Evolutionary conservation across 2,329 filamentous ascomycete genomes (phyloP), one percentile per base, ranked within the genome.

Genomic region (Ustilaginoidea virens): DNA sequence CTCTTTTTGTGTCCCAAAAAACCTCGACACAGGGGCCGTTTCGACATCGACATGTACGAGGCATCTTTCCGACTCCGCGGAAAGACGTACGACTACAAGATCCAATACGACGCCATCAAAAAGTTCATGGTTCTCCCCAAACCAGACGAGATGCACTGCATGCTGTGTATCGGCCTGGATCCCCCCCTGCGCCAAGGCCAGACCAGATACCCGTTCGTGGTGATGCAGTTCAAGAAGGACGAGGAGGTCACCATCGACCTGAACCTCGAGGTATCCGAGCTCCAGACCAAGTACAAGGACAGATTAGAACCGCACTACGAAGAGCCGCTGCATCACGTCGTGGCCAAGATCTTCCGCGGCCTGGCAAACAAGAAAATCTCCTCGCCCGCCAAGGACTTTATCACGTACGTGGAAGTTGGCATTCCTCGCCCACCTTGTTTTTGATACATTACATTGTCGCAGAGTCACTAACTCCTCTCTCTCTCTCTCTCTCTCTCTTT

Each of bases 31-130:
- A 86, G 90, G 80, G 92, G 90, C 53, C 87, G 90, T 41, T 98
- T 98, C 66, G 90, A 96, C 53, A 93, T 98, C 59, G 90, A 98
- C 55, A 93, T 98, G 80, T 98, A 98, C 68, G 90, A 96, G 55
- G 78, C 74, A 11, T 96, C 90, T 2, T 96, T 98, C 69, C 80
- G 90, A 37, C 69, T 98, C 36, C 87, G 90, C 40, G 90, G 90
- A 47, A 98, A 98, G 61, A 98, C 90, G 15, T 98, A 98, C 63
- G 92, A 98, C 61, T 98, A 98, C 73, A 98, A 98, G 69, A 96
- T 98, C 40, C 85, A 94, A 53, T 98, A 94, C 57, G 82, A 94
- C 33, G 74, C 78, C 28, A 85, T 96, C 59, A 98, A 98, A 66
- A 96, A 96, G 54, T 96, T 96, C 52, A 94, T 98, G 75, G 71